Evolutionary conservation across 2,329 filamentous ascomycete species (phyloP), one percentile per base, ranked within the genome.

Genomic region (Monascus ruber): DNA sequence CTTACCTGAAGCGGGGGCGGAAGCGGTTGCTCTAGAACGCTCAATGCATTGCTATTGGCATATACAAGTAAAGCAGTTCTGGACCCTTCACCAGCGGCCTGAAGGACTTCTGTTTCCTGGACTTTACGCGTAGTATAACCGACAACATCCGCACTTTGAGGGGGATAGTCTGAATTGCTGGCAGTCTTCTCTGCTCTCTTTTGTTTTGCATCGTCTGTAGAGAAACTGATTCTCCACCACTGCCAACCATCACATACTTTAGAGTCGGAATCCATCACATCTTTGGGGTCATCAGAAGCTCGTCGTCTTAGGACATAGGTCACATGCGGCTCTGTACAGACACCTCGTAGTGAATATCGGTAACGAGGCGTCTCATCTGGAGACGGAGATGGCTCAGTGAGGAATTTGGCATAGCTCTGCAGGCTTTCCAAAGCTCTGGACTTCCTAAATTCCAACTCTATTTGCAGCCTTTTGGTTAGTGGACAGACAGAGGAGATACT

Each of bases 211-310:
- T 67, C 64, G 5, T 62, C 60, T 24, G 58, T 56, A 5, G 68
- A 66, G 49, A 70, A 74, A 42, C 69, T 70, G 42, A 73, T 65
- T 27, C 71, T 70, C 73, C 73, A 76, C 73, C 73, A 76, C 47
- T 73, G 65, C 56, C 65, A 69, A 34, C 58, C 55, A n/a, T 47
- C 37, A 25, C 46, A 43, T 27, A 50, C 47, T 10, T 44, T 43
- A 5, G 42, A 46, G 26, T 54, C 51, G 24, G 59, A 47, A 35
- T 64, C 56, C 36, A 59, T 58, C 34, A 47, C 47, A 46, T 53
- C 42, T 2, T 47, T 40, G 24, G 58, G 46, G 10, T 37, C 36
- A n/a, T 45, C 41, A 6, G 45, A 31, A 3, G 38, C 50, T 8
- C 48, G 57, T 5, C 61, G 63, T 25, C 65, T 64, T 11, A 76